These are phyloP conservation scores for Plantago rigida DNA, from an alignment of 305 asterid genomes.

Conservation along the genomic window DNA sequence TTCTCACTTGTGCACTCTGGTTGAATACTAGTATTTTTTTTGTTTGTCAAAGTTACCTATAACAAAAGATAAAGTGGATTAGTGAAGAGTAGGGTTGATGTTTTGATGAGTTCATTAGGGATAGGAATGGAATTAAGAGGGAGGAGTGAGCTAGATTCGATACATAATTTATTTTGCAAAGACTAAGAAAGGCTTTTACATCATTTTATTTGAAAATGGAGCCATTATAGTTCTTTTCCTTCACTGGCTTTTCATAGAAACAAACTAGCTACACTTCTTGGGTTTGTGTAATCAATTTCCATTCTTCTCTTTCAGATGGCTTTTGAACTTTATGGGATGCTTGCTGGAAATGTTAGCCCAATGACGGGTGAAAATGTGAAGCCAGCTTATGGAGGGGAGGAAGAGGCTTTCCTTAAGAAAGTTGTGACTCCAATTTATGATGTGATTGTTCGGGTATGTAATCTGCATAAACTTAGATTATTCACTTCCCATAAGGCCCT, in stretches of 20 bases:
- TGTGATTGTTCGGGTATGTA: conserved; percentile 74
- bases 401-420: conserved; percentile 78
- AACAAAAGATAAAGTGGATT: no score
- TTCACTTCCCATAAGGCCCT: not conserved
- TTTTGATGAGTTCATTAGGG: no score
- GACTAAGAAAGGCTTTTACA: no score
- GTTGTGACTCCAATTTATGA: conserved; percentile 92
- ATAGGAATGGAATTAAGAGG: no score
- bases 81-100: no score
- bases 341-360: conserved; percentile 95
- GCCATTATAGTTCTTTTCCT: not conserved
- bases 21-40: no score
- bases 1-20: no score
- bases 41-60: no score
- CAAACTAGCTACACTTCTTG: not conserved
- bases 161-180: no score
- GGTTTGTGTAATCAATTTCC: conserved; percentile 3
- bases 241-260: not conserved
- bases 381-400: conserved; percentile 99
- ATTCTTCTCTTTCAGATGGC: conserved; percentile 58
- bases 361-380: conserved; percentile 96
- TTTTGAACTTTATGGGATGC: conserved; percentile 94
- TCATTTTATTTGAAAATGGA: no score
- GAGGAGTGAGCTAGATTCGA: no score
- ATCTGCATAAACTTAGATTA: not conserved